These are phyloP conservation scores for Yamadazyma philogaea DNA, from an alignment of 805 yeast species.

Conservation along the genomic window DNA sequence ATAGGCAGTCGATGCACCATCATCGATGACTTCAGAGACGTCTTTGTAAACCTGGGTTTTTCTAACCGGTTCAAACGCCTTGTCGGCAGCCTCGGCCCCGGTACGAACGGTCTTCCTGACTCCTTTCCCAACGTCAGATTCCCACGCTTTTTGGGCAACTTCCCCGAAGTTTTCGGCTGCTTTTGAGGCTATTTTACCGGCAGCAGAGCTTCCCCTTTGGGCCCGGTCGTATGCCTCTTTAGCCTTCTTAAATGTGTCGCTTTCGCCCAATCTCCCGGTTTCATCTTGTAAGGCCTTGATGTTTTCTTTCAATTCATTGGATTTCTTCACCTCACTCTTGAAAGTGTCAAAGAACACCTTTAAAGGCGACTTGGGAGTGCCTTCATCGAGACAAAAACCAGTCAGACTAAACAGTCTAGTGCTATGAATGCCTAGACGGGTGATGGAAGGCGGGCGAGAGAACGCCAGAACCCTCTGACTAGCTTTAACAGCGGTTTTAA, in stretches of 20 bases:
- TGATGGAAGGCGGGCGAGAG: background rate
- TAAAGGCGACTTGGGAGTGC: constrained; percentile 65
- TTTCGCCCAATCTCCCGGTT: constrained; percentile 89
- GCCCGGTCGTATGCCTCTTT: constrained; percentile 89
- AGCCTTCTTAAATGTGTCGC: constrained; percentile 90
- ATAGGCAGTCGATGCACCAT: constrained; percentile 82
- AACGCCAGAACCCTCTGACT: background rate
- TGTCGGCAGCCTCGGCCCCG: constrained; percentile 84
- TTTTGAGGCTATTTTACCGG: constrained; percentile 71
- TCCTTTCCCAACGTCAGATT: constrained; percentile 84
- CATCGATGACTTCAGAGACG: constrained; percentile 83
- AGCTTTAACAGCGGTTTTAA: constrained; percentile 3
- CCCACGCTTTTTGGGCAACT: constrained; percentile 93
- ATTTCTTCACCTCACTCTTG: constrained; percentile 85
- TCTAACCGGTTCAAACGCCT: constrained; percentile 89
- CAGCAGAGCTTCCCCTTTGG: constrained; percentile 64
- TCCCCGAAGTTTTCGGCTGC: constrained; percentile 94
- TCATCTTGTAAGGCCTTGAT: constrained; percentile 95
- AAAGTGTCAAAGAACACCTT: constrained; percentile 93
- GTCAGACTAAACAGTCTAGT: constrained; percentile 5
- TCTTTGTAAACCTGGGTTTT: constrained; percentile 87
- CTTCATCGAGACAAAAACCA: constrained; percentile 2
- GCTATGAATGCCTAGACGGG: background rate
- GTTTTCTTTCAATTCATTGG: constrained; percentile 83
- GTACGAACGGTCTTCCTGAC: constrained; percentile 82